These are phyloP conservation scores for Micromonas pusilla DNA, from an alignment of 139 green algal species.

Conservation along the genomic window DNA sequence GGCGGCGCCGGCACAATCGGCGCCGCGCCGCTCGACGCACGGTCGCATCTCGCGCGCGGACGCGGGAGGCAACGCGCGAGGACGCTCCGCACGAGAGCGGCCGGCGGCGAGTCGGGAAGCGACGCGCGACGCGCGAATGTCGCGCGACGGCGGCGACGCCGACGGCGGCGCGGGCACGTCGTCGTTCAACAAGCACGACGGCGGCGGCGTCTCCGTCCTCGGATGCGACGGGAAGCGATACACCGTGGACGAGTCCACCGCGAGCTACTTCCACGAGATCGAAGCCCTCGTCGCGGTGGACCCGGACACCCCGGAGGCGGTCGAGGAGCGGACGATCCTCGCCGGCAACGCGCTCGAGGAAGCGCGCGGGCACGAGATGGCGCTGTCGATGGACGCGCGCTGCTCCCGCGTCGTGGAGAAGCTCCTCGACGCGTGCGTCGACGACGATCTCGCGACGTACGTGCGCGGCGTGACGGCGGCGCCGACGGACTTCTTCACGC, in stretches of 20 bases:
- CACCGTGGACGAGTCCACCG: neutral
- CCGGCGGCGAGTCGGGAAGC: no score
- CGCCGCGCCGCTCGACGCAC: no score
- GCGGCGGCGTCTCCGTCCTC: neutral
- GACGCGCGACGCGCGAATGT: no score
- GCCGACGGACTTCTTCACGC: neutral
- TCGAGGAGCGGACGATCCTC: neutral
- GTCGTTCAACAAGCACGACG: neutral
- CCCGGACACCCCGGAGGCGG: neutral
- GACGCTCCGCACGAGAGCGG: no score
- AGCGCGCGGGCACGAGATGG: neutral
- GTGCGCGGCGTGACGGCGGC: neutral
- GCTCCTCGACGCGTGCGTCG: neutral
- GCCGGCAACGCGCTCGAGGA: conserved; percentile 17
- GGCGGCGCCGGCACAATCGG: no score
- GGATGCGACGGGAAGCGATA: conserved; percentile 1
- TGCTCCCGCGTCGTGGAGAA: conserved; percentile 1
- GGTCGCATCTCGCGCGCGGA: no score
- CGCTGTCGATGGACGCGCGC: conserved; percentile 18
- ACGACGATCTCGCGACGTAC: neutral
- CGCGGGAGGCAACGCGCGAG: no score
- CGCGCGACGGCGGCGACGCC: neutral
- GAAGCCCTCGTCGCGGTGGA: neutral
- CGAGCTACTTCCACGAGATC: conserved; percentile 18
- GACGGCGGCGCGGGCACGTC: no score